Base-by-base conservation (phyloP, 2,329 filamentous ascomycete species). In the Tympanopsis confertula region DNA sequence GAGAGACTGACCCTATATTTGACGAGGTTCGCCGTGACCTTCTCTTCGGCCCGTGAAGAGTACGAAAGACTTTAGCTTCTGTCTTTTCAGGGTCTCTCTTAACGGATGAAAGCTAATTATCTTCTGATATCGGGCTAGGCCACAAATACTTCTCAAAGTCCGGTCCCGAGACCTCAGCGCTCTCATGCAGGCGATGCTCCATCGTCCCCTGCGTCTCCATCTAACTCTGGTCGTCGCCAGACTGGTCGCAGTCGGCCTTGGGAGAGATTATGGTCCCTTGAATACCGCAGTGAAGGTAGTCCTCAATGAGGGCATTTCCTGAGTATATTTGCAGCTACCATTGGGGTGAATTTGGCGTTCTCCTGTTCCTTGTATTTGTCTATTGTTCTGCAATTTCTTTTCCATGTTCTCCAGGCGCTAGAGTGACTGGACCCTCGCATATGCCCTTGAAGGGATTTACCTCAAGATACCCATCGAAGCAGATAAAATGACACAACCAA, bases 1-100 rank as follows among this genome's bases (percentile, higher is more conserved):
- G 17, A 17, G 30, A 33, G 30, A 18, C 15, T 12, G 30, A 10
- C 17, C n/a, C 24, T n/a, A 28, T n/a, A 10, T n/a, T 28, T 28
- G 30, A 33, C 12, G 30, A 33, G 30, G 30, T 33, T 33, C 30
- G 30, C 30, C 30, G 30, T 33, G 30, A 33, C 30, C 30, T 7
- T 10, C 10, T 17, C 30, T 15, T 12, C 10, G 15, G 30, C 12
- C 7, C 30, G 7, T 33, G 30, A 33, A 28, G 24, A 10, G 10
- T 10, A 10, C n/a, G 10, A 28, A 10, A n/a, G 10, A n/a, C 17
- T 33, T 18, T 18, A 15, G 10, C 30, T 33, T 33, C 10, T 33
- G 10, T 12, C 15, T 10, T 33, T 17, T 15, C 17, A 10, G 10
- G n/a, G 24, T n/a, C n/a, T 28, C n/a, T n/a, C 10, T 28, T 10